Conservation (phyloP, 2,329 filamentous ascomycete genomes). For the Cercospora sp. region DNA sequence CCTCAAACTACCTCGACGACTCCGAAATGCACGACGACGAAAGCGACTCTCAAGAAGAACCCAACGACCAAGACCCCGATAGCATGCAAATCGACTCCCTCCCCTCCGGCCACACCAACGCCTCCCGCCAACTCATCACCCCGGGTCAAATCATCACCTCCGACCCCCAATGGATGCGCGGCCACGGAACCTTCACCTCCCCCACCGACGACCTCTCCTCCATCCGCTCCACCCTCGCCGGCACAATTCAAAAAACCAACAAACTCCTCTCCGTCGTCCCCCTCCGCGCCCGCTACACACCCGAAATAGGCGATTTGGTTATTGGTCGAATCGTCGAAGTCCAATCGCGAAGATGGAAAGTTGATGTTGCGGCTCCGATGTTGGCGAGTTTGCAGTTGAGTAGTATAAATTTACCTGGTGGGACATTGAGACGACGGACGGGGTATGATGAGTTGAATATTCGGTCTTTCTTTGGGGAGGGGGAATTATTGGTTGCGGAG, state of each 20-base stretch:
- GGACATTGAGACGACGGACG: slow-evolving; percentile 85
- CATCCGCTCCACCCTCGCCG: slow-evolving; percentile 88
- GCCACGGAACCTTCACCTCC: slow-evolving; percentile 85
- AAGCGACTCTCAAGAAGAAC: slow-evolving; percentile 35
- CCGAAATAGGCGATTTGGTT: slow-evolving; percentile 94
- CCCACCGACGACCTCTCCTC: slow-evolving; percentile 55
- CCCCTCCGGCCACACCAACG: slow-evolving; percentile 43
- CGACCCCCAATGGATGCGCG: slow-evolving; percentile 97
- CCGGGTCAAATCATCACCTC: slow-evolving; percentile 85
- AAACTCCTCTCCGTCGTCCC: slow-evolving; percentile 91
- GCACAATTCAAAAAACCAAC: slow-evolving; percentile 89
- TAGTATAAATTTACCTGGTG: slow-evolving; percentile 91
- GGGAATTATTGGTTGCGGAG: slow-evolving; percentile 89
- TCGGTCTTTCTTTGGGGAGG: slow-evolving; percentile 93
- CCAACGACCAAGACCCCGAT: slow-evolving; percentile 37
- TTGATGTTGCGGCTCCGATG: slow-evolving; percentile 86
- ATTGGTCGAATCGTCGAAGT: slow-evolving; percentile 93
- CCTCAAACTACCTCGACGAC: slow-evolving; percentile 22
- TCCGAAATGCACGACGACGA: slow-evolving; percentile 37
- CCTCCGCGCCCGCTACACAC: slow-evolving; percentile 86
- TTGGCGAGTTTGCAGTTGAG: slow-evolving; percentile 82
- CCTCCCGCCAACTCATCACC: slow-evolving; percentile 66
- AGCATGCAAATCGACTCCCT: slow-evolving; percentile 52
- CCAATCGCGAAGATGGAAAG: slow-evolving; percentile 89
- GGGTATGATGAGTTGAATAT: slow-evolving; percentile 97